A percentile compares a stretch with the other conserved stretches of the same genome.
phyloP scores from a whole-genome alignment of 1,284 basidiomycete species.

The Ganoderma leucocontextum region DNA sequence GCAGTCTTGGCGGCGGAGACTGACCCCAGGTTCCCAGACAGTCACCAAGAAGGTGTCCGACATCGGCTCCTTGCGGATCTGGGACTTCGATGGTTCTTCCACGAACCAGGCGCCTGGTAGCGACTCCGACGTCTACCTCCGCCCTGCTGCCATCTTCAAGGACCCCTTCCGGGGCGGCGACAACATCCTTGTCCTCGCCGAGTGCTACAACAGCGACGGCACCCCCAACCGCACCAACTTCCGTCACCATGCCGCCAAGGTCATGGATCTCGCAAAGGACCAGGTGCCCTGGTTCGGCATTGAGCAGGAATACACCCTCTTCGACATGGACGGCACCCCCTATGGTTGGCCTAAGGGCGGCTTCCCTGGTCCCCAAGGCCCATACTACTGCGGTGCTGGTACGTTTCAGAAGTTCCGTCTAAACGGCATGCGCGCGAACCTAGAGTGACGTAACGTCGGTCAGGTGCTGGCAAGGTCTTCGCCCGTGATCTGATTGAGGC shows the following conservation, averaged over 20 bases:
- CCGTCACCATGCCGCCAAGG: conserved; percentile 91
- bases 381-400: conserved; percentile 99
- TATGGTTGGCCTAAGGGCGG: conserved; percentile 98
- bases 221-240: conserved; percentile 98
- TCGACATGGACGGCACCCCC: conserved; percentile 92
- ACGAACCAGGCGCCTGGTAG: conserved; percentile 95
- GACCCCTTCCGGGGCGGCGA: conserved; percentile 99
- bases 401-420: conserved; percentile 43
- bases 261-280: conserved; percentile 90
- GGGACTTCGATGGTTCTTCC: conserved; percentile 99
- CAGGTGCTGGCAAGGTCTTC: conserved; percentile 95
- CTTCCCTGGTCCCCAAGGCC: conserved; percentile 99
- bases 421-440: conserved; percentile 4
- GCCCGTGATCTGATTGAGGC: conserved; percentile 99
- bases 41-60: conserved; percentile 86
- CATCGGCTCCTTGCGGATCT: conserved; percentile 88
- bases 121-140: conserved; percentile 98
- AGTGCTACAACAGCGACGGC: conserved; percentile 99
- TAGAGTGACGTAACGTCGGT: conserved; percentile 22
- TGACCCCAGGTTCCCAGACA: conserved; percentile 57
- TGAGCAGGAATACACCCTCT: conserved; percentile 99
- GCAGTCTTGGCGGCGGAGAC: neutral
- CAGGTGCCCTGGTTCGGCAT: conserved; percentile 96
- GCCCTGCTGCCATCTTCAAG: conserved; percentile 97
- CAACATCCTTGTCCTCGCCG: conserved; percentile 97